These are phyloP conservation scores for Mycotypha africana DNA, from an alignment of 371 early-diverging fungal genomes.

Conservation along the genomic window DNA sequence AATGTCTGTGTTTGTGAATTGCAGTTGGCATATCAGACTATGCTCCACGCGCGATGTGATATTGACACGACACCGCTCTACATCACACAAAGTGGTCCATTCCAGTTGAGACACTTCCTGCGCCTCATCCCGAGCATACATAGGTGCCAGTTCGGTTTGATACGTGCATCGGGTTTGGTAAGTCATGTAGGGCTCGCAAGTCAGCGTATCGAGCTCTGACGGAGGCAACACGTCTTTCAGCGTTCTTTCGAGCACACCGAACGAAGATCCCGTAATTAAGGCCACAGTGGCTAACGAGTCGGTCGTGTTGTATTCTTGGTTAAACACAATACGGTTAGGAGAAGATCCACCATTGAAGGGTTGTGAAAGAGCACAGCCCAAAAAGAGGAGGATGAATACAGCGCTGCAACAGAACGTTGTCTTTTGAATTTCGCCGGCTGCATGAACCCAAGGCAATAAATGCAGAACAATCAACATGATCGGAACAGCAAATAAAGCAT, in stretches of 20 bases:
- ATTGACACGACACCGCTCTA: slow-evolving; percentile 1
- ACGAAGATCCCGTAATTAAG: slow-evolving; percentile 15
- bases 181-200: slow-evolving; percentile 3
- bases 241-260: slow-evolving; percentile 7
- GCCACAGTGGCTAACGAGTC: slow-evolving; percentile 15
- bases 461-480: slow-evolving; percentile 18
- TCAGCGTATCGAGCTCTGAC: slow-evolving; percentile 9
- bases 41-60: slow-evolving; percentile 9
- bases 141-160: slow-evolving; percentile 9
- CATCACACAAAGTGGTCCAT: not conserved
- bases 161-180: slow-evolving; percentile 19
- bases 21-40: slow-evolving; percentile 21
- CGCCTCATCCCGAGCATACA: slow-evolving; percentile 9
- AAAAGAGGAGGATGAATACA: slow-evolving; percentile 14
- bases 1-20: slow-evolving; percentile 5
- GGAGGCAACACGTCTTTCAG: slow-evolving; percentile 4
- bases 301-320: slow-evolving; percentile 20
- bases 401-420: not conserved
- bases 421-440: slow-evolving; percentile 14
- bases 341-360: slow-evolving; percentile 16
- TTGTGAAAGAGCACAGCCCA: slow-evolving; percentile 1
- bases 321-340: slow-evolving; percentile 27
- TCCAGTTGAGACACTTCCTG: slow-evolving; percentile 3
- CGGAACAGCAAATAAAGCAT: slow-evolving; percentile 20
- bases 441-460: slow-evolving; percentile 29